A percentile compares a stretch with the other conserved stretches of the same genome.
Conservation (phyloP, 176 grass and related monocot genomes). For the Aegilops bicornis region DNA sequence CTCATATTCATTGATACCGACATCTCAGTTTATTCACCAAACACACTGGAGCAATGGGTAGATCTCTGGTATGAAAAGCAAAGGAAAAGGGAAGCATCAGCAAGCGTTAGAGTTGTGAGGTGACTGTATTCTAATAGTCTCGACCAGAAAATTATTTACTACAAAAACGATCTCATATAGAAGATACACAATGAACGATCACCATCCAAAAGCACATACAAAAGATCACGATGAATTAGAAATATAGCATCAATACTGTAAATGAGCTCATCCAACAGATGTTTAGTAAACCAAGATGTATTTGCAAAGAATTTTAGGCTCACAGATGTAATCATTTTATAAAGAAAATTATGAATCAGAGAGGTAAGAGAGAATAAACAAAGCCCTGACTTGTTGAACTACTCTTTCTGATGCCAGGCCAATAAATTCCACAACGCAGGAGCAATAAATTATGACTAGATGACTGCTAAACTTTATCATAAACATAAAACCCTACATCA, state of each 20-base stretch:
- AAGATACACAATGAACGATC: background rate
- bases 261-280: background rate
- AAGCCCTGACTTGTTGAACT: background rate
- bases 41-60: slow-evolving; percentile 2
- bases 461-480: background rate
- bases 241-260: background rate
- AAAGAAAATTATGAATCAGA: background rate
- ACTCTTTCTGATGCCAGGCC: background rate
- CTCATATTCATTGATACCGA: slow-evolving; percentile 46
- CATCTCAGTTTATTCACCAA: slow-evolving; percentile 36
- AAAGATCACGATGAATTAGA: background rate
- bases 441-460: background rate
- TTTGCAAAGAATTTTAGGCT: background rate
- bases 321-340: background rate
- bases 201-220: background rate
- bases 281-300: background rate
- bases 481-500: background rate
- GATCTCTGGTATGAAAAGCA: background rate
- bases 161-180: background rate
- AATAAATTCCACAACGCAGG: background rate
- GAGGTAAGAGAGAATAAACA: background rate
- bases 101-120: slow-evolving; percentile 3
- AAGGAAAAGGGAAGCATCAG: slow-evolving; percentile 7
- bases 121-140: background rate
- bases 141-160: background rate